Conservation (phyloP, 176 grass and related monocot genomes). For the Oryza glaberrima region DNA sequence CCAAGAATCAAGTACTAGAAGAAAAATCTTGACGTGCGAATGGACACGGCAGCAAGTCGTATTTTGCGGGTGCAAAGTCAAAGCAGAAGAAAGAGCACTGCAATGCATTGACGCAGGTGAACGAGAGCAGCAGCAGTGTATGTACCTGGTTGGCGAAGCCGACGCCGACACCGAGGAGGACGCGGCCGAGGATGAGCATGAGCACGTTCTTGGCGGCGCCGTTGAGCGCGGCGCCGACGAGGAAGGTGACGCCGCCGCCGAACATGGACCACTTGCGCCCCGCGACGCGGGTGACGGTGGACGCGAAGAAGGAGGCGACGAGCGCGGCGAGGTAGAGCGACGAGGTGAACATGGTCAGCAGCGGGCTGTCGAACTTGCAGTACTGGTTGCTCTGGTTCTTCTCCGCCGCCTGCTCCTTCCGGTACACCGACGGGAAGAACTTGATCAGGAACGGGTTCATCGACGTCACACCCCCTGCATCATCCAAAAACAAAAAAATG, state of each 20-base stretch:
- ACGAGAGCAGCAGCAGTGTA: neutral
- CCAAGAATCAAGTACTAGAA: neutral
- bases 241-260: constrained; percentile 83
- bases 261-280: constrained; percentile 98
- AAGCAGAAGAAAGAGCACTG: neutral
- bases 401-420: constrained; percentile 52
- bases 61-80: neutral
- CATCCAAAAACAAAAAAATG: neutral
- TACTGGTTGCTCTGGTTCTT: constrained; percentile 82
- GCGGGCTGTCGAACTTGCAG: constrained; percentile 98
- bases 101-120: neutral
- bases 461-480: constrained; percentile 86
- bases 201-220: constrained; percentile 65
- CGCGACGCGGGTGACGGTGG: constrained; percentile 64
- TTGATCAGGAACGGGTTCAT: constrained; percentile 80
- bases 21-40: neutral
- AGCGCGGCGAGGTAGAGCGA: constrained; percentile 91
- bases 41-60: neutral
- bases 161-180: constrained; percentile 90
- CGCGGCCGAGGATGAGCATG: constrained; percentile 91
- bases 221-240: constrained; percentile 73
- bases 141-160: constrained; percentile 91
- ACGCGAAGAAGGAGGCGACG: constrained; percentile 80
- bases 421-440: constrained; percentile 88
- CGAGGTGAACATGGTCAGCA: constrained; percentile 93